These are phyloP conservation scores for Irpex lacteus DNA, from an alignment of 1,284 basidiomycete species.

Conservation along the genomic window DNA sequence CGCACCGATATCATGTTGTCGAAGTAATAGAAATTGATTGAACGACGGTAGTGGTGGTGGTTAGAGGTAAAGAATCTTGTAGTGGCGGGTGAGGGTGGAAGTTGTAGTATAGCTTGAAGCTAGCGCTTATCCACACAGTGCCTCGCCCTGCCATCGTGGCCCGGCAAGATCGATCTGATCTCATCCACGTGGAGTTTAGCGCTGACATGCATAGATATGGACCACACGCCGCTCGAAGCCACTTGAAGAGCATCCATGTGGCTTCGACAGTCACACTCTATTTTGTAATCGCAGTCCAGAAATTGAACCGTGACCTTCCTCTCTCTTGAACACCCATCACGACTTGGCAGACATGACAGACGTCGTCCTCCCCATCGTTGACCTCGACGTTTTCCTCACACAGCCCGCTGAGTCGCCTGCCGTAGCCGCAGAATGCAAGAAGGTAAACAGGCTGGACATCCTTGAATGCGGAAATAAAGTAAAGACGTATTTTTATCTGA, in stretches of 20 bases:
- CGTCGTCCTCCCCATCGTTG: slow-evolving; percentile 61
- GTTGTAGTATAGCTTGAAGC: neutral
- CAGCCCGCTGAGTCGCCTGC: slow-evolving; percentile 44
- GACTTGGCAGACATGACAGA: slow-evolving; percentile 23
- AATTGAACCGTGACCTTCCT: slow-evolving; percentile 5
- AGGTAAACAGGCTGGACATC: slow-evolving; percentile 37
- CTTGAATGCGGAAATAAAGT: neutral
- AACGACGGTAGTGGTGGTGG: slow-evolving; percentile 23
- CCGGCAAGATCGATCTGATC: slow-evolving; percentile 1
- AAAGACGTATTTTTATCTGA: neutral
- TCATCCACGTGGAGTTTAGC: neutral
- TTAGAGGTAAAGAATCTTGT: neutral
- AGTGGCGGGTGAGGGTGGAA: neutral
- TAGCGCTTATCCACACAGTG: neutral
- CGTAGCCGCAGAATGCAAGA: slow-evolving; percentile 60
- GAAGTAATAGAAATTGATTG: slow-evolving; percentile 17
- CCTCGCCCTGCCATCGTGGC: neutral
- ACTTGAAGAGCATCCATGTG: neutral
- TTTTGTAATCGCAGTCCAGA: neutral
- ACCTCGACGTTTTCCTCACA: slow-evolving; percentile 75
- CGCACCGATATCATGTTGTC: slow-evolving; percentile 58
- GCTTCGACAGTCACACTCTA: neutral
- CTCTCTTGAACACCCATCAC: slow-evolving; percentile 1
- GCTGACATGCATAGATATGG: neutral
- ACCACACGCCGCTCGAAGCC: neutral